These are phyloP conservation scores for Yamadazyma triangularis DNA, from an alignment of 1,139 yeast genomes.

Conservation along the genomic window DNA sequence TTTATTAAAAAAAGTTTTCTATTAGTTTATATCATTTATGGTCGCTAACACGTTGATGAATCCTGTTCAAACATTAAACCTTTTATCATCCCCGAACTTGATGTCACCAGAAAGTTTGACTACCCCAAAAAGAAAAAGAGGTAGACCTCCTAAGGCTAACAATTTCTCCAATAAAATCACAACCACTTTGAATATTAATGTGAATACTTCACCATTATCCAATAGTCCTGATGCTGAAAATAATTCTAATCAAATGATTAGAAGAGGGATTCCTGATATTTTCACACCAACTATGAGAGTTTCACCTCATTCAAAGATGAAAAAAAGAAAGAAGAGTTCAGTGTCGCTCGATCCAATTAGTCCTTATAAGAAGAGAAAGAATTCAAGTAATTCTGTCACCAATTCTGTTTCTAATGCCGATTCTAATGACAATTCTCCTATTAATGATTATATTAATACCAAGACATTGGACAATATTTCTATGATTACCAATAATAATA, in stretches of 20 bases:
- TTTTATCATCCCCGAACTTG: not conserved
- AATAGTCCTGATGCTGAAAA: conserved; percentile 30
- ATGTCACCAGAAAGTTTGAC: conserved; percentile 1
- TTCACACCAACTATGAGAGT: conserved; percentile 47
- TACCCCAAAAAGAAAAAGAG: conserved; percentile 37
- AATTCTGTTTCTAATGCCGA: conserved; percentile 1
- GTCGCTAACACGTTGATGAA: not conserved
- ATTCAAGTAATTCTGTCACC: conserved; percentile 4
- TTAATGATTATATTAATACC: conserved; percentile 19
- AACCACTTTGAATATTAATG: conserved; percentile 39
- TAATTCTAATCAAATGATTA: conserved; percentile 37
- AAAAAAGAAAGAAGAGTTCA: conserved; percentile 10
- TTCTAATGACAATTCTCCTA: conserved; percentile 4
- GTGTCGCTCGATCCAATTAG: conserved; percentile 8
- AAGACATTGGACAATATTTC: conserved; percentile 35
- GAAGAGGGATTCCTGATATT: conserved; percentile 43
- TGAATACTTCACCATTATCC: conserved; percentile 32
- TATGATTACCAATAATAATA: conserved; percentile 17
- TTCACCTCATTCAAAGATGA: conserved; percentile 24
- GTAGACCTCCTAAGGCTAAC: conserved; percentile 45
- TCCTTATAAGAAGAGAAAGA: conserved; percentile 5
- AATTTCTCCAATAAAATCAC: conserved; percentile 39
- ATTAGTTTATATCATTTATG: no score
- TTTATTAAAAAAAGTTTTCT: no score
- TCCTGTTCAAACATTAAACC: not conserved